These are phyloP conservation scores for Epichloe hybrida DNA, from an alignment of 2,329 filamentous ascomycete species.

Conservation along the genomic window DNA sequence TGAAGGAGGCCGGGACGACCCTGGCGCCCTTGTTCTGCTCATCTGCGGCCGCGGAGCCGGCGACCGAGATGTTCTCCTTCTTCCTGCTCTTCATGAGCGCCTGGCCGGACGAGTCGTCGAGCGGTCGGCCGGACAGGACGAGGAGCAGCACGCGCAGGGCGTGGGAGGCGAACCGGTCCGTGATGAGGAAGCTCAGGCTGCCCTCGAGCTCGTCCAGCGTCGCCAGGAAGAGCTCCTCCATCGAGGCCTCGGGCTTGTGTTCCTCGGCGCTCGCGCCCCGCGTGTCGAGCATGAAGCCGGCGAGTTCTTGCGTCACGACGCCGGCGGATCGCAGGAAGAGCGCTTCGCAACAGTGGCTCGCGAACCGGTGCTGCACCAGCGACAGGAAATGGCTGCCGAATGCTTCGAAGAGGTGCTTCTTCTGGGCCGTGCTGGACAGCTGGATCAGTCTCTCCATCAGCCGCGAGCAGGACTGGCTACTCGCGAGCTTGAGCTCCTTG, in stretches of 20 bases:
- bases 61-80: slow-evolving; percentile 68
- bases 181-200: slow-evolving; percentile 70
- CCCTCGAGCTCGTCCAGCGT: slow-evolving; percentile 81
- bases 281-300: slow-evolving; percentile 28
- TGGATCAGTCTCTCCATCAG: slow-evolving; percentile 85
- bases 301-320: slow-evolving; percentile 61
- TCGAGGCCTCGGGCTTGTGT: slow-evolving; percentile 41
- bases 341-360: slow-evolving; percentile 92
- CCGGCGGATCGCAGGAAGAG: slow-evolving; percentile 76
- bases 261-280: slow-evolving; percentile 30
- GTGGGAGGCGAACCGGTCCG: slow-evolving; percentile 82
- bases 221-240: slow-evolving; percentile 75
- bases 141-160: slow-evolving; percentile 74
- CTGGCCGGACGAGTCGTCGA: slow-evolving; percentile 55
- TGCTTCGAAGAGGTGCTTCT: slow-evolving; percentile 74
- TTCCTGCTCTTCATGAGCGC: slow-evolving; percentile 79
- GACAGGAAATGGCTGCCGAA: slow-evolving; percentile 81
- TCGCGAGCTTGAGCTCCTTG: slow-evolving; percentile 92
- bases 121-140: slow-evolving; percentile 68
- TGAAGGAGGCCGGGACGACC: slow-evolving; percentile 67
- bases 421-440: slow-evolving; percentile 62
- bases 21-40: slow-evolving; percentile 31
- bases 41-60: slow-evolving; percentile 36
- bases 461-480: slow-evolving; percentile 88
- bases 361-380: slow-evolving; percentile 88